Evolutionary conservation across 768 basidiomycete species (phyloP).

Genomic region (Boletus tomentosulus): DNA sequence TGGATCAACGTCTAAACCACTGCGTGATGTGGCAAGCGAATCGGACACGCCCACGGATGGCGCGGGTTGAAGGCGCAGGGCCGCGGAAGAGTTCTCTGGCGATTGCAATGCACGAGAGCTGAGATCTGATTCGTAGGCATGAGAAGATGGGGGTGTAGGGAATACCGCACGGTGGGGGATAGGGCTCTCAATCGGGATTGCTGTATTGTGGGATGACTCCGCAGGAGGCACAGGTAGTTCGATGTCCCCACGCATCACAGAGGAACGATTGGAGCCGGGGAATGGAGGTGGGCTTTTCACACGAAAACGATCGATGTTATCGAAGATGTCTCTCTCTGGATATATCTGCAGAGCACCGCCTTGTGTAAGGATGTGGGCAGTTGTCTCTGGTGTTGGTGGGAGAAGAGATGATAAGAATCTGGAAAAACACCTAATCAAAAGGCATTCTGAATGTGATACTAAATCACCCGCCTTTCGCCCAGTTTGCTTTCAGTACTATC

Average conservation of each 20-base stretch:
- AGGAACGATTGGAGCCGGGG: neutral
- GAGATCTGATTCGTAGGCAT: constrained; percentile 13
- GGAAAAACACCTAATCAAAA: neutral
- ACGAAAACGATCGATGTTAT: neutral
- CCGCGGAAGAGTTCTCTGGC: constrained; percentile 17
- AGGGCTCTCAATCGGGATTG: constrained; percentile 18
- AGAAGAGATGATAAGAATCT: constrained; percentile 68
- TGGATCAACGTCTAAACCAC: constrained; percentile 12
- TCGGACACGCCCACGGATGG: neutral
- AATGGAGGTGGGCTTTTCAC: neutral
- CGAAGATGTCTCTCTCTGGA: neutral
- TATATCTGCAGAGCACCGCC: constrained; percentile 42
- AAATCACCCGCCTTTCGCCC: constrained; percentile 14
- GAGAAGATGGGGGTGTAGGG: constrained; percentile 21
- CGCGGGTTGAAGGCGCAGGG: constrained; percentile 9
- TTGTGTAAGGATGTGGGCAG: constrained; percentile 63
- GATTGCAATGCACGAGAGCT: constrained; percentile 28
- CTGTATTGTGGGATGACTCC: constrained; percentile 4
- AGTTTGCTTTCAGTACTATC: constrained; percentile 41
- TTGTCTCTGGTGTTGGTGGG: constrained; percentile 67
- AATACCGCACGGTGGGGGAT: constrained; percentile 7
- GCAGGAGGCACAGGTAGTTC: neutral
- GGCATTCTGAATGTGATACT: neutral
- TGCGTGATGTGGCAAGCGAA: constrained; percentile 4
- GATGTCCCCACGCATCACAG: neutral